Percentiles rank a stretch among this genome's conserved stretches.
These are phyloP conservation scores for Fomes fomentarius DNA, from an alignment of 1,284 basidiomycete species.

Conservation along the genomic window DNA sequence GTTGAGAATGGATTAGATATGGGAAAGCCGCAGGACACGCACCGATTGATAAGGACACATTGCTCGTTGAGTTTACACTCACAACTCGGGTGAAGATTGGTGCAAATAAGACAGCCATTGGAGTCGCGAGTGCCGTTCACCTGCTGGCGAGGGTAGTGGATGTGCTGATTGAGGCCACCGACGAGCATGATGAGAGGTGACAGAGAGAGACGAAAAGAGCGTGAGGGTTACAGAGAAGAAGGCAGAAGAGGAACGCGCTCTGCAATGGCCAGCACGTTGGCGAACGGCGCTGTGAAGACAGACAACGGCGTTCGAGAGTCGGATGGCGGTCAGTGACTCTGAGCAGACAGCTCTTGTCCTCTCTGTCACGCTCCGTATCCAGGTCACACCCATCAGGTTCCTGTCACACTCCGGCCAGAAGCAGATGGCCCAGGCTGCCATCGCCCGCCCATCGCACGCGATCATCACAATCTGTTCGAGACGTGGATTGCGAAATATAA, in stretches of 20 bases:
- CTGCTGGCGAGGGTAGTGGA: constrained; percentile 44
- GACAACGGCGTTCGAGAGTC: constrained; percentile 23
- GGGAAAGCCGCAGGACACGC: constrained; percentile 25
- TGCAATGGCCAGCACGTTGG: constrained; percentile 38
- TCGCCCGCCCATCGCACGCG: background rate
- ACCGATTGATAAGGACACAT: constrained; percentile 66
- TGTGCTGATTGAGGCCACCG: constrained; percentile 32
- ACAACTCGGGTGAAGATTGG: constrained; percentile 48
- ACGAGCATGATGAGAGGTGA: constrained; percentile 49
- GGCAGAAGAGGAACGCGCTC: constrained; percentile 26
- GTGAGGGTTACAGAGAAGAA: constrained; percentile 35
- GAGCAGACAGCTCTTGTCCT: background rate
- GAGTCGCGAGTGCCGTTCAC: constrained; percentile 18
- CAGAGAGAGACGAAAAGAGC: constrained; percentile 32
- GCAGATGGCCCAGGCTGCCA: background rate
- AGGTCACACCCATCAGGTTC: constrained; percentile 19
- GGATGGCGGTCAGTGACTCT: constrained; percentile 10
- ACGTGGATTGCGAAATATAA: too few relatives aligned
- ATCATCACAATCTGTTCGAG: too few relatives aligned
- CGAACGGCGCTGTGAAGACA: constrained; percentile 31
- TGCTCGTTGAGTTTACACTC: constrained; percentile 54
- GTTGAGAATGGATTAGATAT: constrained; percentile 19
- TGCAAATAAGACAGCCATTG: constrained; percentile 36
- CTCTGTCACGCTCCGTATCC: constrained; percentile 14
- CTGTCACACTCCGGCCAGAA: constrained; percentile 12